phyloP scores from a whole-genome alignment of 257 asterid species.

The Linderniella brevidens region DNA sequence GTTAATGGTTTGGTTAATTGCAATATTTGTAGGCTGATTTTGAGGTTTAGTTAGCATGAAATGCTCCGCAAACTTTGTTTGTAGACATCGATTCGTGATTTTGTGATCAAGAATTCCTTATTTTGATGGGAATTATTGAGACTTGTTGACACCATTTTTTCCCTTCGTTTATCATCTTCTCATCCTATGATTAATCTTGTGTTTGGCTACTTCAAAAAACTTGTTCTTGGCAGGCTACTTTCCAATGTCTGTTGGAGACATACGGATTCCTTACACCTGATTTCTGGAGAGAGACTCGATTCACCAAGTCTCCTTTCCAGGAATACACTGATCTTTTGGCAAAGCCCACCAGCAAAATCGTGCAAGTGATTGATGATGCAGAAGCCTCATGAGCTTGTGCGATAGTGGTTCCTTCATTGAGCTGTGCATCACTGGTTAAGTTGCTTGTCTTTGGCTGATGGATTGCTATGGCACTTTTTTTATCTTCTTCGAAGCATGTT shows the following conservation, averaged over 20 bases:
- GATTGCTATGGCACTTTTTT: no score
- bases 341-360: constrained; percentile 19
- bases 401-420: no score
- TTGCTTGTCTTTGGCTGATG: no score
- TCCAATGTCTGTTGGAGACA: constrained; percentile 29
- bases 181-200: not conserved
- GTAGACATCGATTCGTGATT: no score
- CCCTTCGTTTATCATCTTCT: not conserved
- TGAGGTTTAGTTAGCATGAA: no score
- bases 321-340: constrained; percentile 29
- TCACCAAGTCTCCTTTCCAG: constrained; percentile 26
- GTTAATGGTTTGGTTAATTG: no score
- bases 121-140: no score
- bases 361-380: constrained; percentile 13
- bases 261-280: constrained; percentile 38
- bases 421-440: no score
- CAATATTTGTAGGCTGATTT: no score
- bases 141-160: not conserved
- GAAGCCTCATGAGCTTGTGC: constrained; percentile 14
- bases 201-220: not conserved
- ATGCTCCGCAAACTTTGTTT: no score
- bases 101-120: no score
- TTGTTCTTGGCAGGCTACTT: constrained; percentile 22
- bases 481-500: no score
- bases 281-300: constrained; percentile 34